Conservation (phyloP, 2,329 filamentous ascomycete genomes). For the Samsoniella hepiali region DNA sequence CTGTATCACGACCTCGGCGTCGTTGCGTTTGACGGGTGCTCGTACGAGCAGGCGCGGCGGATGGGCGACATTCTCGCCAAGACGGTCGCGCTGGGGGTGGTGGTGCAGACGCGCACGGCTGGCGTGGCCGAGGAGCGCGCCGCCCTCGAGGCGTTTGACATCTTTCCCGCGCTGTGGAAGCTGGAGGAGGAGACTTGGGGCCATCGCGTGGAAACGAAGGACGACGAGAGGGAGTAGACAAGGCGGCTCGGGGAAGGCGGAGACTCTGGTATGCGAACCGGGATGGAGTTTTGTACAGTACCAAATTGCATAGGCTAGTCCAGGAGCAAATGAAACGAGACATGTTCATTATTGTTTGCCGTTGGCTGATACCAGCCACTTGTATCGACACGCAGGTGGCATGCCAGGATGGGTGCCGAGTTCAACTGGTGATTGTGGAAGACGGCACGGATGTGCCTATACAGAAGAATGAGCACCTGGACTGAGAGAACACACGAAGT, state of each 20-base stretch:
- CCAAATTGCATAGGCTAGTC: too few relatives aligned
- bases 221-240: conserved; percentile 43
- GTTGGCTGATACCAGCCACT: too few relatives aligned
- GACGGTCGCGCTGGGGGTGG: conserved; percentile 22
- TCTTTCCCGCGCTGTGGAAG: conserved; percentile 55
- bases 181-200: conserved; percentile 73
- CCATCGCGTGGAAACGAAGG: conserved; percentile 46
- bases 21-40: conserved; percentile 30
- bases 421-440: too few relatives aligned
- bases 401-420: too few relatives aligned
- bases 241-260: neutral
- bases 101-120: neutral
- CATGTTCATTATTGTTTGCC: too few relatives aligned
- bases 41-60: conserved; percentile 21
- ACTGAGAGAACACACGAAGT: too few relatives aligned
- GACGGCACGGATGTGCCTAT: too few relatives aligned
- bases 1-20: conserved; percentile 33
- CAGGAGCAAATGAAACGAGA: too few relatives aligned
- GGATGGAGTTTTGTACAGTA: too few relatives aligned
- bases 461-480: too few relatives aligned
- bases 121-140: neutral
- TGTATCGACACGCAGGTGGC: too few relatives aligned
- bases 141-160: conserved; percentile 45
- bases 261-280: too few relatives aligned
- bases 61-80: conserved; percentile 27